Evolutionary conservation across 2,329 filamentous ascomycete species (phyloP), one percentile per base, ranked within the genome.

Genomic region (Pseudogymnoascus sp.): DNA sequence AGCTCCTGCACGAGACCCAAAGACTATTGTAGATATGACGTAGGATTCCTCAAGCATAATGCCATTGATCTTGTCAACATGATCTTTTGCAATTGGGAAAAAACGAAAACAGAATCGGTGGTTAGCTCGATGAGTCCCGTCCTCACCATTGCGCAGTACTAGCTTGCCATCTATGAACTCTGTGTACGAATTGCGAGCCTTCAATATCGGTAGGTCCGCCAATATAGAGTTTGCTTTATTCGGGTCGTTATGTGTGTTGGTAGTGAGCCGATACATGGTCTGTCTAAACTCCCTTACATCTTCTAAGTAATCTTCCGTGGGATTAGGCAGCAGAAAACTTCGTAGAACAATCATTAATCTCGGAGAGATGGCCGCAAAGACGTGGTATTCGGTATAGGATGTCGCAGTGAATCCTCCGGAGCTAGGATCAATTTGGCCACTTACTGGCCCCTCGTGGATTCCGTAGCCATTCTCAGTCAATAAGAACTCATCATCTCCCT

Each of bases 401-500:
- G 35, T 56, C 13, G 19, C 19, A 33, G 14, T 24, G 21, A 33
- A 19, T 13, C 26, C 5, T 5, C 60, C 60, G 14, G 60, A 63
- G 14, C 3, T 62, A 35, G 35, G 38, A 38, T 64, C 56, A 4
- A 33, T 2, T 7, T 3, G n/a, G 5, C n/a, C n/a, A 6, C 50
- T 56, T 6, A 56, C 50, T 33, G 50, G 50, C 1, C 74, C 74
- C 63, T 75, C 74, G 64, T 68, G 68, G 37, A 75, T 67, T 59
- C 65, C 66, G 65, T 72, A 75, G 24, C 65, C 64, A 56, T 75
- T 72, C 35, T 74, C 69, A 0, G 73, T 74, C 60, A 76, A 65
- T 14, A 75, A 26, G 50, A 75, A 76, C 64, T 75, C 74, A 13
- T 71, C 70, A 6, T 61, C 64, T 2, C 26, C n/a, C 6, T 65